Base-by-base conservation (phyloP, 2,329 filamentous ascomycete genomes). In the Neurospora sp. region DNA sequence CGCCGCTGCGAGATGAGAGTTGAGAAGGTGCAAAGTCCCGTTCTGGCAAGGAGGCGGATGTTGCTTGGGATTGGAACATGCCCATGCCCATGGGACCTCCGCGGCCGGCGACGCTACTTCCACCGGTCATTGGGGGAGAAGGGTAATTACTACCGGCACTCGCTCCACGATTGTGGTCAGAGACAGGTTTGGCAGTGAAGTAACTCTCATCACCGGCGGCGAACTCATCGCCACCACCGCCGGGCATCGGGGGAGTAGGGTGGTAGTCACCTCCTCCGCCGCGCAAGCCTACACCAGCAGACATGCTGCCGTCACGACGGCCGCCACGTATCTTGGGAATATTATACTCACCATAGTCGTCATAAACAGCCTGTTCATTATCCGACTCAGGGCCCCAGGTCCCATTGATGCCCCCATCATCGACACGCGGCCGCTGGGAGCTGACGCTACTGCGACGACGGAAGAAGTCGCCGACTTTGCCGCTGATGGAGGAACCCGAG, bases 321-420 rank as follows among this genome's bases (percentile, higher is more conserved):
- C 68, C 72, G 37, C 70, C 67, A 36, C 71, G 74, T 66, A 69
- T 46, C 57, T 72, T 73, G 19, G 76, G 67, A 33, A 73, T 69
- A 8, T 76, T 72, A 62, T 62, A 62, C 52, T 62, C 52, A 23
- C 74, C 71, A 43, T 72, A 74, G 37, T 77, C 74, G 12, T 79
- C 78, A 37, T 79, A 73, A 12, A 78, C 77, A 23, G 77, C 72
- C 4, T 78, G 77, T 8, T 82, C 81, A 1, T 82, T 82, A 19
- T 82, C 82, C 15, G 82, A 81, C 4, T 79, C 80, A 0, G 79
- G 77, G 4, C 82, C 82, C 83, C 85, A 88, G 43, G 79, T 81
- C 1, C 85, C 86, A 71, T 88, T 87, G 73, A 87, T 86, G 3
- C 85, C 85, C 28, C 83, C 86, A 62, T 86, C 84, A 68, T 86